A percentile compares a stretch with the other conserved stretches of the same genome.
Evolutionary conservation across 2,329 filamentous ascomycete species (phyloP).

Genomic region (Penicillium polonicum): DNA sequence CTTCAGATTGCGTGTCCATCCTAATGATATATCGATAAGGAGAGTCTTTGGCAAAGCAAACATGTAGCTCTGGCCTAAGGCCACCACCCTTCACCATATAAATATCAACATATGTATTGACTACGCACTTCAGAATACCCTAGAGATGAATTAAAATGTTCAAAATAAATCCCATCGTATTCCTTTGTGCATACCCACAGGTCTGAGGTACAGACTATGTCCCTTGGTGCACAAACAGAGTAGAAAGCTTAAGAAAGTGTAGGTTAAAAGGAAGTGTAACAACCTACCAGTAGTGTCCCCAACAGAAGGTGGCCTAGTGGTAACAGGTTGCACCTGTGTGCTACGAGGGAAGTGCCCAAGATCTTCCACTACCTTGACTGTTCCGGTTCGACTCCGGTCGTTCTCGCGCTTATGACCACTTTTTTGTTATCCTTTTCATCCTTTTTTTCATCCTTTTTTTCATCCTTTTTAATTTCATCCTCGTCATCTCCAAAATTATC

Average conservation of each 20-base stretch:
- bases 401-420: too few relatives aligned
- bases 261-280: neutral
- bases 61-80: neutral
- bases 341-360: neutral
- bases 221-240: neutral
- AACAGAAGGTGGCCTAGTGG: neutral
- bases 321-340: neutral
- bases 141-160: too few relatives aligned
- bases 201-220: neutral
- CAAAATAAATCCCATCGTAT: neutral
- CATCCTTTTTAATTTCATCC: too few relatives aligned
- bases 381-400: neutral
- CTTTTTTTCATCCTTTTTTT: too few relatives aligned
- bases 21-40: neutral
- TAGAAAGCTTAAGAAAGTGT: rapidly evolving
- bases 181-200: neutral
- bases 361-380: neutral
- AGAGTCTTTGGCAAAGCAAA: neutral
- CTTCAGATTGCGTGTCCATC: too few relatives aligned
- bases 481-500: neutral
- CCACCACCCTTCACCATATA: too few relatives aligned
- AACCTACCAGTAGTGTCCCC: neutral
- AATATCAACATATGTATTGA: neutral
- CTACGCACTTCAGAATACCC: neutral
- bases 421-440: too few relatives aligned